Evolutionary conservation across 345 rosid species (phyloP), one percentile per base, ranked within the genome.

Genomic region (Arabidopsis arenosa): DNA sequence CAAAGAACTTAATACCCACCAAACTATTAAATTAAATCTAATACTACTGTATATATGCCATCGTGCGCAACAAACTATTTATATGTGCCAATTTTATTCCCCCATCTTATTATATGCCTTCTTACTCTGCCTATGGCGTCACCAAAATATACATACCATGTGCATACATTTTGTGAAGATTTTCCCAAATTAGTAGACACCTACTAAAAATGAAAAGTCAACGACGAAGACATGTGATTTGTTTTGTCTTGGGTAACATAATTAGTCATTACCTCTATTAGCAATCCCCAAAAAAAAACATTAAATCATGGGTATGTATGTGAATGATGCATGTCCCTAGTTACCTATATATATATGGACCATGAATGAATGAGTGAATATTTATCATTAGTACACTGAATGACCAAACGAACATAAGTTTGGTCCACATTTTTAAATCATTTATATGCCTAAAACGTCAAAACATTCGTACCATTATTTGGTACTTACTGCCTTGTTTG

Each of bases 101-200:
- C 61, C 63, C 57, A 28, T 47, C 13, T 15, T 39, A 41, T 49
- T 49, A 76, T 1, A 75, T 86, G 88, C 78, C 78, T 79, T 74
- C 80, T 68, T 69, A 83, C 87, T 83, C 79, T 9, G 83, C 77
- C 76, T 66, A 73, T 86, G 80, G 71, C 81, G 79, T 86, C 86
- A 85, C 57, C 53, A 64, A 52, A 63, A 44, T 64, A 71, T 49
- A 18, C 77, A 57, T 41, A 47, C 67, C 80, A 70, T 77, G 80
- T 77, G 72, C 48, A 12, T 26, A 63, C 7, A 39, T n/a, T 39
- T 37, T 72, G 51, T 26, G 56, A 47, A 47, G 59, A 15, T 49
- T 47, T 45, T 59, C 41, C 66, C 63, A 63, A 37, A 26, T 23
- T 37, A 55, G 9, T 70, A 51, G 5, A 41, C 9, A 55, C 28